A percentile compares a stretch with the other conserved stretches of the same genome.
phyloP scores from a whole-genome alignment of 768 basidiomycete genomes.

The Hortiboletus flavorubellus region DNA sequence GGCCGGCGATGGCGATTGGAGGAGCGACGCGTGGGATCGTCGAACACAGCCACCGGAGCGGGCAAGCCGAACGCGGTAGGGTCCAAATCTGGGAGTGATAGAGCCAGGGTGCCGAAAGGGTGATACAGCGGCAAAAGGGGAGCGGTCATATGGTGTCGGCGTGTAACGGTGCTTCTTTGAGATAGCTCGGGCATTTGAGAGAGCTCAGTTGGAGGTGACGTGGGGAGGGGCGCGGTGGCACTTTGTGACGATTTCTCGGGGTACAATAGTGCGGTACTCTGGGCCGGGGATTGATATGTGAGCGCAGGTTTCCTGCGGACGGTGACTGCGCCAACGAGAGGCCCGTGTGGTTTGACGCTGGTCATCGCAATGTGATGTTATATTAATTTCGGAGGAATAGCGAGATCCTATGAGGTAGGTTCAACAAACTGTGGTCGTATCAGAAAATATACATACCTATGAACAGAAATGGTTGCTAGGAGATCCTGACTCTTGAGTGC shows the following conservation, averaged over 20 bases:
- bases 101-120: conserved; percentile 58
- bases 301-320: conserved; percentile 53
- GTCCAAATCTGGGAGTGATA: conserved; percentile 64
- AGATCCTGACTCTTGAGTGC: conserved; percentile 4
- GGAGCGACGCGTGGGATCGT: conserved; percentile 41
- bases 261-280: conserved; percentile 26
- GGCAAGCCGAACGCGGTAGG: conserved; percentile 56
- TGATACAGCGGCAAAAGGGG: conserved; percentile 65
- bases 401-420: conserved; percentile 7
- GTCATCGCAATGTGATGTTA: conserved; percentile 18
- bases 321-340: conserved; percentile 15
- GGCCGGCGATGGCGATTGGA: conserved; percentile 47
- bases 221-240: conserved; percentile 12
- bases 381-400: conserved; percentile 5
- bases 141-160: conserved; percentile 29
- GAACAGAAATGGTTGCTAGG: conserved; percentile 11
- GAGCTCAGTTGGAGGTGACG: conserved; percentile 12
- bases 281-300: conserved; percentile 58
- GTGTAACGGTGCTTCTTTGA: conserved; percentile 12
- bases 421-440: not conserved
- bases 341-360: conserved; percentile 19
- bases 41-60: conserved; percentile 40
- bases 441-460: conserved; percentile 17
- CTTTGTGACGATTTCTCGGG: conserved; percentile 21
- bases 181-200: conserved; percentile 12